Evolutionary conservation across 2,329 filamentous ascomycete species (phyloP).

Genomic region (Cladophialophora chaetospira): DNA sequence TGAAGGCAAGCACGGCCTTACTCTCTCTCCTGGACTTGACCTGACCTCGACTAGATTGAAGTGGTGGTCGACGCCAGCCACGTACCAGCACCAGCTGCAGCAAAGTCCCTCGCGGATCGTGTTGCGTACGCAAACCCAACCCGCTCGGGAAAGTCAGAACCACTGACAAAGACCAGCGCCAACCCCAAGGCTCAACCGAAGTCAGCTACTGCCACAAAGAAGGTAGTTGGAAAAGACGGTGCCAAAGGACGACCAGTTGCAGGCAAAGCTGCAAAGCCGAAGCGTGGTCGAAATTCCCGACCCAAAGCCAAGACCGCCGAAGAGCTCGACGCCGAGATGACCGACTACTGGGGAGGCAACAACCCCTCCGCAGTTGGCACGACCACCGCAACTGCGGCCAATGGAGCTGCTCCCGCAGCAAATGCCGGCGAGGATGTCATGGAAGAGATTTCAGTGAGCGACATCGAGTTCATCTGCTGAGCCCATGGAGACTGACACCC

Average conservation of each 20-base stretch:
- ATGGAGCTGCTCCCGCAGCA: conserved; percentile 51
- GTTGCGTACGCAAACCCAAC: conserved; percentile 63
- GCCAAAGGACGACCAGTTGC: conserved; percentile 53
- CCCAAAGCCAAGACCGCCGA: conserved; percentile 85
- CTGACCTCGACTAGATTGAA: conserved; percentile 67
- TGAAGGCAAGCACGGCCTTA: conserved; percentile 67
- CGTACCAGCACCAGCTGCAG: conserved; percentile 66
- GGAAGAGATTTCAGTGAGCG: conserved; percentile 58
- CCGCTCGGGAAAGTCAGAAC: conserved; percentile 16
- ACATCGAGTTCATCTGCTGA: conserved; percentile 26
- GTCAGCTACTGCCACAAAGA: conserved; percentile 75
- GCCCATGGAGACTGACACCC: conserved; percentile 28
- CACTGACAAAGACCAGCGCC: conserved; percentile 34
- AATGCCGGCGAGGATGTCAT: conserved; percentile 54
- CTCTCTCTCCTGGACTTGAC: conserved; percentile 13
- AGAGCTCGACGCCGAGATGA: conserved; percentile 97
- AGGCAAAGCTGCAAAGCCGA: conserved; percentile 70
- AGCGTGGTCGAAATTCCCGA: conserved; percentile 73
- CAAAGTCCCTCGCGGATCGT: conserved; percentile 80
- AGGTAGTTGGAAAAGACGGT: conserved; percentile 55
- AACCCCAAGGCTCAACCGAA: conserved; percentile 72
- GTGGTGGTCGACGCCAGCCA: conserved; percentile 79
- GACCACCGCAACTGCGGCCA: conserved; percentile 49
- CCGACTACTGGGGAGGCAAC: conserved; percentile 76
- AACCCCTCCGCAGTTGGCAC: conserved; percentile 45